These are phyloP conservation scores for Sinapis alba DNA, from an alignment of 441 rosid genomes.

Conservation along the genomic window DNA sequence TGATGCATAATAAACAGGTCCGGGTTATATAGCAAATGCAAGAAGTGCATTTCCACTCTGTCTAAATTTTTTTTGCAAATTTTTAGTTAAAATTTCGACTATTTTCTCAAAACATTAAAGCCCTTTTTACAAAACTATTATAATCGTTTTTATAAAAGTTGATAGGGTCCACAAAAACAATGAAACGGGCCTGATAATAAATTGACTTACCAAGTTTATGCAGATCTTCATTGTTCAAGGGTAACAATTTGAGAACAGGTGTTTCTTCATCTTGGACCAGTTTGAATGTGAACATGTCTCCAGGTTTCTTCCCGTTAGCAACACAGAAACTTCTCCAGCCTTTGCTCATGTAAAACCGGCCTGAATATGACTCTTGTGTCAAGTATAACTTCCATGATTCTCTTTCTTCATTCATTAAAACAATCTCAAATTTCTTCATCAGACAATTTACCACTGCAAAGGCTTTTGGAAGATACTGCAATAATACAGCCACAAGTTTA, in stretches of 20 bases:
- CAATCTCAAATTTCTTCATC: slow-evolving; percentile 13
- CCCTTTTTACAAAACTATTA: no score
- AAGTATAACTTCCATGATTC: slow-evolving; percentile 13
- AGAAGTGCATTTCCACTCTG: no score
- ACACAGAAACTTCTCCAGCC: slow-evolving; percentile 37
- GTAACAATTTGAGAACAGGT: slow-evolving; percentile 4
- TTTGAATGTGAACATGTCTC: slow-evolving; percentile 5
- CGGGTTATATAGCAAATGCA: no score
- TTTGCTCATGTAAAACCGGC: slow-evolving; percentile 11
- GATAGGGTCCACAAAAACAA: no score
- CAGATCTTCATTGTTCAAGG: background rate
- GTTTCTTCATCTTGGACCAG: slow-evolving; percentile 4
- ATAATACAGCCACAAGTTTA: background rate
- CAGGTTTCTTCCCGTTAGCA: slow-evolving; percentile 19
- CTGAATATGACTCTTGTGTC: background rate
- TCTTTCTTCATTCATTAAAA: slow-evolving; percentile 11
- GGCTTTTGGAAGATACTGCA: slow-evolving; percentile 18
- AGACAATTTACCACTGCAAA: background rate
- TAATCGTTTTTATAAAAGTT: no score
- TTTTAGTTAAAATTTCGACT: no score
- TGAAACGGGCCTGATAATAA: background rate
- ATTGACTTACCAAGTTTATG: background rate
- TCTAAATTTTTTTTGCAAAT: no score
- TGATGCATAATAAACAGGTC: background rate
- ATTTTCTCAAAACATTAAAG: no score